Base-by-base conservation (phyloP, 371 early-diverging fungal genomes). In the Haplosporangium sp. region DNA sequence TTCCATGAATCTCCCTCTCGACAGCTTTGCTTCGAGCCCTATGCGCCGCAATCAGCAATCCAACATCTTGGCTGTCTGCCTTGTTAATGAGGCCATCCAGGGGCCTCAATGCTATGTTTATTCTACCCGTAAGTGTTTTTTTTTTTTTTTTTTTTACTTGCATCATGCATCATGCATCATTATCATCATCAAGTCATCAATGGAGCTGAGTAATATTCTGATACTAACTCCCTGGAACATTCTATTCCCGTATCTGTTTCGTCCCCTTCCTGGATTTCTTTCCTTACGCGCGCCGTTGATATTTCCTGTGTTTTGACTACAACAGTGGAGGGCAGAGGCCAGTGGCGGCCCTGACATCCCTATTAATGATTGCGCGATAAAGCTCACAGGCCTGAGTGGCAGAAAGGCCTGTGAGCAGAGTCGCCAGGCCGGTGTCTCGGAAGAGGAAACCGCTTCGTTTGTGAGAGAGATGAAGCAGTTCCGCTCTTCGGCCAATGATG, bases 271-370 rank as follows among this genome's bases (percentile, higher is more conserved):
- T 29, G 29, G 29, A 29, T 29, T 29, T 29, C 29, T 29, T 4
- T 29, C 29, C 29, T 4, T 29, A 29, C 29, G 29, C 4, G 29
- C 29, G 29, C 29, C 29, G 29, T 29, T 29, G 29, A 29, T 29
- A 29, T 29, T 29, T 29, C 29, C 29, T 29, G 4, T 29, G 29
- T 29, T 4, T 46, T n/a, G 16, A 50, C 10, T 18, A 9, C 12
- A 47, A 8, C 59, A 80, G 80, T 80, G 80, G 80, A 66, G 45
- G 80, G 73, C 62, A 80, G 80, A 58, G 62, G 69, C 47, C 80
- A 69, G 80, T 79, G 80, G 80, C 65, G 73, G 40, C 59, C 80
- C 80, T 80, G 80, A 80, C 80, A 79, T 79, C 80, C 46, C 69
- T 65, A 69, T 73, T 65, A 69, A 80, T 80, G 69, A 80, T 80